A percentile compares a stretch with the other conserved stretches of the same genome.
phyloP scores from a whole-genome alignment of 1,284 basidiomycete species.

The Ustilago sp. region DNA sequence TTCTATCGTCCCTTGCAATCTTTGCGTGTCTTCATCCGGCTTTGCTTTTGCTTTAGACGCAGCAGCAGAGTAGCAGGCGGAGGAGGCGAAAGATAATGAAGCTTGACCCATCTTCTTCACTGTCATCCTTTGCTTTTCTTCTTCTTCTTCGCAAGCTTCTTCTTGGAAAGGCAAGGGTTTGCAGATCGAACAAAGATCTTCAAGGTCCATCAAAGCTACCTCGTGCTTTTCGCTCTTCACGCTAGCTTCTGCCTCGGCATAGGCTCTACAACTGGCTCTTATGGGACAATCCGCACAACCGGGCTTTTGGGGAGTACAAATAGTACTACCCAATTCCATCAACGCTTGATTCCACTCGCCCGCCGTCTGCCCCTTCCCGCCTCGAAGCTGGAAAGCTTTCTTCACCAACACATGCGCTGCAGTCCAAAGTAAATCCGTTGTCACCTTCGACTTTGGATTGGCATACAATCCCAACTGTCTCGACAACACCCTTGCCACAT shows the following conservation, averaged over 20 bases:
- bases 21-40: background rate
- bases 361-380: conserved; percentile 35
- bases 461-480: conserved; percentile 62
- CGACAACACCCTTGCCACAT: conserved; percentile 62
- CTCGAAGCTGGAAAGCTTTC: conserved; percentile 20
- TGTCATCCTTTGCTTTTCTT: conserved; percentile 3
- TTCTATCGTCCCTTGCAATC: conserved; percentile 20
- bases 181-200: conserved; percentile 62
- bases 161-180: conserved; percentile 51
- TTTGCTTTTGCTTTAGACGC: conserved; percentile 10
- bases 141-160: conserved; percentile 8
- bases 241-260: conserved; percentile 28
- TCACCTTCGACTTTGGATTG: conserved; percentile 58
- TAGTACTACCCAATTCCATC: conserved; percentile 66
- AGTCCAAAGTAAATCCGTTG: conserved; percentile 61
- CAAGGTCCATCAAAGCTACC: conserved; percentile 45
- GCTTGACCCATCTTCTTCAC: conserved; percentile 43
- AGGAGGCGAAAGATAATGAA: conserved; percentile 34
- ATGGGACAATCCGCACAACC: conserved; percentile 60
- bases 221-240: background rate
- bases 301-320: conserved; percentile 52
- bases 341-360: conserved; percentile 67
- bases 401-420: conserved; percentile 57
- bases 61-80: conserved; percentile 5
- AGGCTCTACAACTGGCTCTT: conserved; percentile 45